Base-by-base conservation (phyloP, 1,284 basidiomycete species). In the Earliella scabrosa region DNA sequence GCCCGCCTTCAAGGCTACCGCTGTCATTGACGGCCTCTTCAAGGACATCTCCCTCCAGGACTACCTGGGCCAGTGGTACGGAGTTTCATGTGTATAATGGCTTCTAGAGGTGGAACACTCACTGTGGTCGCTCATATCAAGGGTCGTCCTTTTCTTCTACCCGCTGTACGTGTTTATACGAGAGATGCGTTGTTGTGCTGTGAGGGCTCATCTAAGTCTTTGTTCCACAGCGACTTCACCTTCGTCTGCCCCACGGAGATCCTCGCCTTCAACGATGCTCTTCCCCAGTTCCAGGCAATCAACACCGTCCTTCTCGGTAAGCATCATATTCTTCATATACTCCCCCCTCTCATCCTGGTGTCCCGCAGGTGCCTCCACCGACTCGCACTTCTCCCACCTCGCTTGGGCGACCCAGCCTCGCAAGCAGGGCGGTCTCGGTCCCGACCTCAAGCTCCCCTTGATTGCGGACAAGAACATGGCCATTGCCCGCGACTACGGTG, bases 161-260 rank as follows among this genome's bases (percentile, higher is more conserved):
- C 92, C 91, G 29, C 84, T 93, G 89, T 87, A 68, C 54, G 83
- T 72, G 2, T 21, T 21, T 6, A 10, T 46, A 5, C 32, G 5
- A 4, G 2, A 41, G 21, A 24, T 11, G 6, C 10, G 13, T 29
- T 26, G 9, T n/a, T 41, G 4, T 5, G 9, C 32, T 16, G 3
- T 14, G 35, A 24, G 20, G n/a, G 13, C 34, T 27, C 8, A n/a
- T 44, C 23, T 29, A 18, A 16, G 5, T 20, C 35, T 36, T 34
- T 29, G 50, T 43, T 38, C 45, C 32, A 29, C 61, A 88, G 86
- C 77, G 87, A 90, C 68, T 88, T 88, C 72, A 92, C 88, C 45
- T 92, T 95, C 68, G 93, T 95, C 66, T 95, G 93, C 78, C 93
- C 93, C 32, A 95, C 93, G 60, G 93, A 96, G 75, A 95, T 96